Conservation (phyloP, 441 rosid genomes). For the Bruguiera hainesii region DNA sequence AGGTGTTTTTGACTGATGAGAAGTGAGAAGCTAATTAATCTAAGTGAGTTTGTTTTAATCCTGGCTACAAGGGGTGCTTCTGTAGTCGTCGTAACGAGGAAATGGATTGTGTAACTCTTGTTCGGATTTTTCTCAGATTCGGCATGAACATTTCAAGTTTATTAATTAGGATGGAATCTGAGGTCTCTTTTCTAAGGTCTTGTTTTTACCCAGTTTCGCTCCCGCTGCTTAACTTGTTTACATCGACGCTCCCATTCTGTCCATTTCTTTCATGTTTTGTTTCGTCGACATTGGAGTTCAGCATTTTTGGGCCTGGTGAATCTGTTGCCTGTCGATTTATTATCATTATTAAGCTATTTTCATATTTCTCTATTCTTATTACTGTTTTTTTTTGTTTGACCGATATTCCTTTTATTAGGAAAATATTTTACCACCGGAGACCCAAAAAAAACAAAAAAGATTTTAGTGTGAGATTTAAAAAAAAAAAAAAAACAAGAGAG, state of each 20-base stretch:
- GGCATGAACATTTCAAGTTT: not conserved
- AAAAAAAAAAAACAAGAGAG: not conserved
- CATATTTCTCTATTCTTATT: not conserved
- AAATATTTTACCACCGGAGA: no score
- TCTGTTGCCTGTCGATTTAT: not conserved
- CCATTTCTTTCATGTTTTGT: not conserved
- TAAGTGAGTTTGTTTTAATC: not conserved
- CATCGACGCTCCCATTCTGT: not conserved
- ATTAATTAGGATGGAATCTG: not conserved
- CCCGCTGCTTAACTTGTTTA: not conserved
- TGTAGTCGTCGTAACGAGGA: not conserved
- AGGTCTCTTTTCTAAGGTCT: not conserved
- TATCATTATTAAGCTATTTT: not conserved
- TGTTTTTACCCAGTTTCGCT: not conserved
- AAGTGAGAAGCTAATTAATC: not conserved
- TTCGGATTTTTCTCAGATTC: not conserved
- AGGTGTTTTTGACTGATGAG: not conserved
- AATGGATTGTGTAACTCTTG: not conserved
- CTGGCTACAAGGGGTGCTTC: not conserved
- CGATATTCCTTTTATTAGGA: no score
- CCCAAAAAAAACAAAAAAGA: no score
- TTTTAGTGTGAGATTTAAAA: no score
- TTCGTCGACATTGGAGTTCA: not conserved
- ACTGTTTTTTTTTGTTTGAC: not conserved
- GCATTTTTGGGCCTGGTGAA: slow-evolving; percentile 4